A percentile compares a stretch with the other conserved stretches of the same genome.
Evolutionary conservation across 2,329 filamentous ascomycete genomes (phyloP).

Genomic region (Arthrobotrys sphaeroides): DNA sequence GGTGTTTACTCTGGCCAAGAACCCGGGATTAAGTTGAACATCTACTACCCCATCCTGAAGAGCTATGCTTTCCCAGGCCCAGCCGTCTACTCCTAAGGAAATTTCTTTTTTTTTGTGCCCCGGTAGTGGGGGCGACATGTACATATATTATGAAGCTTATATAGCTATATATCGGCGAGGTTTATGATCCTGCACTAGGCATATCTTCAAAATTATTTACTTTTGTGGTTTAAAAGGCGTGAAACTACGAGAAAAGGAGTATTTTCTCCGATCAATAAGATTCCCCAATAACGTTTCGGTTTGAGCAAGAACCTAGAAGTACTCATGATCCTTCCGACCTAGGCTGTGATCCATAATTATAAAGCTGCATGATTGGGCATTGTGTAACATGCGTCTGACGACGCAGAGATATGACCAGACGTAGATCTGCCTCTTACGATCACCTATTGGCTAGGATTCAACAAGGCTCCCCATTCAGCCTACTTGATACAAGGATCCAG

Average conservation of each 20-base stretch:
- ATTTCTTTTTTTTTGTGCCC: background rate
- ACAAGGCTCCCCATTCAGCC: background rate
- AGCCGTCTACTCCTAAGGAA: constrained; percentile 51
- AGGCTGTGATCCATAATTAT: background rate
- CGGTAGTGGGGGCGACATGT: background rate
- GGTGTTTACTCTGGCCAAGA: constrained; percentile 60
- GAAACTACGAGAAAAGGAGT: background rate
- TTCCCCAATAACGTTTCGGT: background rate
- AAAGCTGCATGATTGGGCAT: constrained; percentile 12
- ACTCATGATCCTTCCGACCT: constrained; percentile 5
- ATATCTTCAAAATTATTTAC: too few species aligned
- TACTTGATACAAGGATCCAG: constrained; percentile 25
- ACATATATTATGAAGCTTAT: too few species aligned
- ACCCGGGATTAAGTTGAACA: constrained; percentile 55
- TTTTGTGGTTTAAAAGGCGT: too few species aligned
- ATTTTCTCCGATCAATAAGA: background rate
- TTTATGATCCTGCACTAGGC: background rate
- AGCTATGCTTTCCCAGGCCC: constrained; percentile 55
- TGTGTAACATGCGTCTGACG: constrained; percentile 23
- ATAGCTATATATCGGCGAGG: constrained; percentile 6
- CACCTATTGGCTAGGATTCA: constrained; percentile 17
- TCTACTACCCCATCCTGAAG: constrained; percentile 54
- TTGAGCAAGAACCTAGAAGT: background rate
- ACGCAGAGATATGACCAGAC: background rate
- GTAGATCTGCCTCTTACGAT: background rate